A percentile compares a stretch with the other conserved stretches of the same genome.
Evolutionary conservation across 1,139 yeast genomes (phyloP).

Genomic region (Scheffersomyces segobiensis): DNA sequence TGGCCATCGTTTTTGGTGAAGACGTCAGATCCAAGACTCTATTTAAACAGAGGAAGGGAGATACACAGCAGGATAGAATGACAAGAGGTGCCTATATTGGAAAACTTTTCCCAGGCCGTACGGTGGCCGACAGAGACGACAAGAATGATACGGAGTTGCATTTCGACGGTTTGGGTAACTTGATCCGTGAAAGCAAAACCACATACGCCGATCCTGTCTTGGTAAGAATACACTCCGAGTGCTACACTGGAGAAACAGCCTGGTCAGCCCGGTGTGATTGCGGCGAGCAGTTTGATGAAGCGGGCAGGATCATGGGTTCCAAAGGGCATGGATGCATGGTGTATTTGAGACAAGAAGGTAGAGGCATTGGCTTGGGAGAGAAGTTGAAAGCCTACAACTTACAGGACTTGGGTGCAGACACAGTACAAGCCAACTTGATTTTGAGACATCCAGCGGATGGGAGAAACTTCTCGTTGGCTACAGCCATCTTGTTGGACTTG

Average conservation of each 20-base stretch:
- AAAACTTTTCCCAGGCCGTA: constrained; percentile 81
- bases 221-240: constrained; percentile 88
- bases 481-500: constrained; percentile 84
- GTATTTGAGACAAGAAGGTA: constrained; percentile 94
- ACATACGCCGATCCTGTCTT: constrained; percentile 52
- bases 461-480: constrained; percentile 88
- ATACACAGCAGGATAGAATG: constrained; percentile 91
- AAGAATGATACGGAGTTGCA: constrained; percentile 37
- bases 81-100: constrained; percentile 97
- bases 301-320: constrained; percentile 88
- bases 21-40: constrained; percentile 77
- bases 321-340: constrained; percentile 92
- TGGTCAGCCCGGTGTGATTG: constrained; percentile 99
- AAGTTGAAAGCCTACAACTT: constrained; percentile 94
- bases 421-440: constrained; percentile 92
- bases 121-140: constrained; percentile 63
- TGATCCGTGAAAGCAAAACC: constrained; percentile 41
- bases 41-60: constrained; percentile 61
- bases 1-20: constrained; percentile 96
- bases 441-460: constrained; percentile 97
- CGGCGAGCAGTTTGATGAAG: constrained; percentile 98
- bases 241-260: constrained; percentile 98
- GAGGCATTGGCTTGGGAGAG: constrained; percentile 97
- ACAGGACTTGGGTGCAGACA: constrained; percentile 97
- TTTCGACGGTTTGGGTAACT: constrained; percentile 53